phyloP scores from a whole-genome alignment of 2,329 filamentous ascomycete genomes.

The Rhinocladiella mackenziei region DNA sequence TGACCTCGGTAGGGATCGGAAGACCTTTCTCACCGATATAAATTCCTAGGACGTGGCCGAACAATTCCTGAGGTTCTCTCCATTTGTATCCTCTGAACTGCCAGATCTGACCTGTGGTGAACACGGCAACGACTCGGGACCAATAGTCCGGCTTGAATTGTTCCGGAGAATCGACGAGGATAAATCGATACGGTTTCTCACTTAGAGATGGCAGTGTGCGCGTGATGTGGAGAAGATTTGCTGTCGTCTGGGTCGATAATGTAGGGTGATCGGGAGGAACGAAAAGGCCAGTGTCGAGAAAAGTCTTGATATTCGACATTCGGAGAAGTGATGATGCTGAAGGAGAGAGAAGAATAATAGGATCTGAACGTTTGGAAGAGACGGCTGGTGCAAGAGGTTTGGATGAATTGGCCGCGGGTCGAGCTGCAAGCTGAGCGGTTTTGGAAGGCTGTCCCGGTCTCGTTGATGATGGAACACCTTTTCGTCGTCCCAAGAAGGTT shows the following conservation, averaged over 20 bases:
- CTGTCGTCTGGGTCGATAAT: conserved; percentile 58
- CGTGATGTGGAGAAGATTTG: conserved; percentile 80
- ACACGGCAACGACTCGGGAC: conserved; percentile 90
- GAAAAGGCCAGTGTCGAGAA: conserved; percentile 82
- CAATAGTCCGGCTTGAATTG: conserved; percentile 99
- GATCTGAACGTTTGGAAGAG: conserved; percentile 57
- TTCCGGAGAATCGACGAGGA: conserved; percentile 86
- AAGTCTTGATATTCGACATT: conserved; percentile 92
- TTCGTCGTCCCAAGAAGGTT: conserved; percentile 63
- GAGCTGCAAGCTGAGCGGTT: conserved; percentile 23
- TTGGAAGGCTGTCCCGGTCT: conserved; percentile 23
- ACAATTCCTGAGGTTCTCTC: conserved; percentile 81
- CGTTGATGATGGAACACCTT: conserved; percentile 42
- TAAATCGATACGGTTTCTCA: conserved; percentile 76
- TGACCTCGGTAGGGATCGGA: conserved; percentile 69
- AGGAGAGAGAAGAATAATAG: conserved; percentile 94
- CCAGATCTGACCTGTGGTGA: conserved; percentile 96
- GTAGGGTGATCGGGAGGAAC: conserved; percentile 65
- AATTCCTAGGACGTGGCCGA: conserved; percentile 79
- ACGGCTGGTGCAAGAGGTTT: conserved; percentile 28
- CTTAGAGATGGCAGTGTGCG: conserved; percentile 63
- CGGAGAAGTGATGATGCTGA: conserved; percentile 91
- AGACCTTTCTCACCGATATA: conserved; percentile 92
- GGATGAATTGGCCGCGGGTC: conserved; percentile 20
- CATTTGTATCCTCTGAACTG: conserved; percentile 99